phyloP scores from a whole-genome alignment of 2,329 filamentous ascomycete species.

The Colletotrichum spinosum region DNA sequence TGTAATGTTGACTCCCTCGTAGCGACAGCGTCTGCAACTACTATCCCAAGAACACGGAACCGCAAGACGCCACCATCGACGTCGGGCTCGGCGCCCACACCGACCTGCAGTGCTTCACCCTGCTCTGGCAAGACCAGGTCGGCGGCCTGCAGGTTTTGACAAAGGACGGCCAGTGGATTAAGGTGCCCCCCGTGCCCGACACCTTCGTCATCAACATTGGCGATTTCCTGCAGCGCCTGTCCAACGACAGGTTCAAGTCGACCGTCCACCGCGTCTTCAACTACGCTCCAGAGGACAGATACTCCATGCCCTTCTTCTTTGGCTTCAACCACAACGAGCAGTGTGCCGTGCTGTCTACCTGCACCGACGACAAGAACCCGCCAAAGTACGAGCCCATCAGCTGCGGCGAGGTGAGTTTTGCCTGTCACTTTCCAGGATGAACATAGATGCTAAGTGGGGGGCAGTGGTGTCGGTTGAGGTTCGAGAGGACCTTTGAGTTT shows the following conservation, averaged over 20 bases:
- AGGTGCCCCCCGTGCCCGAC: conserved; percentile 40
- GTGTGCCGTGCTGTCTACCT: conserved; percentile 60
- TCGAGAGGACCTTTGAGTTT: conserved; percentile 29
- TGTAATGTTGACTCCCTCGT: not conserved
- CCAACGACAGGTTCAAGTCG: conserved; percentile 41
- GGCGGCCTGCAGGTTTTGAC: conserved; percentile 57
- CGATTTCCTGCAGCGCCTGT: conserved; percentile 41
- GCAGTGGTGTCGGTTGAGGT: conserved; percentile 31
- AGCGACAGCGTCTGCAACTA: conserved; percentile 53
- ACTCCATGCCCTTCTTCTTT: conserved; percentile 69
- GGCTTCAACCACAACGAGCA: conserved; percentile 65
- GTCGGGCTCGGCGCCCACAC: conserved; percentile 60
- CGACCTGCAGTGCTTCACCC: conserved; percentile 59
- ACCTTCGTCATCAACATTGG: conserved; percentile 44
- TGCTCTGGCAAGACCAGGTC: conserved; percentile 59
- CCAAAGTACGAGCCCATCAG: conserved; percentile 63
- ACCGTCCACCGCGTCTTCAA: conserved; percentile 65
- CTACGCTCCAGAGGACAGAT: conserved; percentile 52
- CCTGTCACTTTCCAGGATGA: no score
- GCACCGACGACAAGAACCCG: conserved; percentile 57
- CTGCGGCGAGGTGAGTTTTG: conserved; percentile 53
- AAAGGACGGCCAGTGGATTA: conserved; percentile 52
- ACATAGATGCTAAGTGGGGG: not conserved
- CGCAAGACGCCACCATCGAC: conserved; percentile 43
- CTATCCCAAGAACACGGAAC: conserved; percentile 53